Percentiles rank a stretch among this genome's conserved stretches.
phyloP scores from a whole-genome alignment of 805 yeast species.

The Kregervanrija fluxuum region DNA sequence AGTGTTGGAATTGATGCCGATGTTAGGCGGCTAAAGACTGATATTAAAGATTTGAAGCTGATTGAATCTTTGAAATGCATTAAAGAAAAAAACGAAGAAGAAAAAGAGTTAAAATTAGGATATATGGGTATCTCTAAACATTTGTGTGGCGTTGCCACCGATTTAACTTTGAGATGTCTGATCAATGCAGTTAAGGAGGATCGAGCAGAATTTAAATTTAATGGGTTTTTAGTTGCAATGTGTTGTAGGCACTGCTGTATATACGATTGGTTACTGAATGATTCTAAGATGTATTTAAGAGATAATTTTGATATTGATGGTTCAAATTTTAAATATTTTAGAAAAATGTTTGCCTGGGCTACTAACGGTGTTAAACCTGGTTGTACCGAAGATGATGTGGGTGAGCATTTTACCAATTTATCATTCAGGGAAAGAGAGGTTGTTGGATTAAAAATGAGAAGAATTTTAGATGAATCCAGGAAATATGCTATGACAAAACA shows the following conservation, averaged over 20 bases:
- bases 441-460: slow-evolving; percentile 62
- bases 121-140: slow-evolving; percentile 75
- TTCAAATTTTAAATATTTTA: slow-evolving; percentile 33
- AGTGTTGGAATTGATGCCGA: slow-evolving; percentile 14
- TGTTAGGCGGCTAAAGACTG: slow-evolving; percentile 51
- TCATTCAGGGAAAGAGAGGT: slow-evolving; percentile 41
- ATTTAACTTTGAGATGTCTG: slow-evolving; percentile 66
- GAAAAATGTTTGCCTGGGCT: slow-evolving; percentile 82
- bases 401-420: slow-evolving; percentile 41
- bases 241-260: slow-evolving; percentile 86
- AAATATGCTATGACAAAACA: slow-evolving; percentile 35
- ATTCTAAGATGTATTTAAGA: slow-evolving; percentile 35
- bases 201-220: slow-evolving; percentile 14
- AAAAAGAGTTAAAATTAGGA: slow-evolving; percentile 1
- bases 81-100: slow-evolving; percentile 1
- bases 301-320: slow-evolving; percentile 23
- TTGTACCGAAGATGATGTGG: slow-evolving; percentile 29
- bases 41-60: slow-evolving; percentile 68
- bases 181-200: slow-evolving; percentile 18
- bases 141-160: slow-evolving; percentile 92
- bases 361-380: slow-evolving; percentile 57
- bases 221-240: slow-evolving; percentile 77
- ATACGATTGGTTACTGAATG: slow-evolving; percentile 45
- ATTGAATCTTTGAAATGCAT: slow-evolving; percentile 34
- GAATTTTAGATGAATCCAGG: slow-evolving; percentile 71